Base-by-base conservation (phyloP, 2,329 filamentous ascomycete species). In the Exophiala sp. region DNA sequence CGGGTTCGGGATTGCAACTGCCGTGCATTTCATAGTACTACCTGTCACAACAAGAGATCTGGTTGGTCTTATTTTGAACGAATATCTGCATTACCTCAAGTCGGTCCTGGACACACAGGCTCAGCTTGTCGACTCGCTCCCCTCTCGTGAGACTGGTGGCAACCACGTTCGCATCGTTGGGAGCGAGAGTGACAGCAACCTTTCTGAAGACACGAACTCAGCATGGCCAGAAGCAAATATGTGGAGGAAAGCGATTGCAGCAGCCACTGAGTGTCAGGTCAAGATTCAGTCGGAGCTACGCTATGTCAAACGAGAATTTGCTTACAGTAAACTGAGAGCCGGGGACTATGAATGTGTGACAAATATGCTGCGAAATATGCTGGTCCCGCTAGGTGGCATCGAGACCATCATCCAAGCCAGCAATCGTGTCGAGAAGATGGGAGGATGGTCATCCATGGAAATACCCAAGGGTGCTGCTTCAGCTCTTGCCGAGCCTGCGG, bases 251-350 rank as follows among this genome's bases (percentile, higher is more conserved):
- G 66, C 71, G 0, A 71, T 78, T 54, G 72, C 73, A 2, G 66
- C 67, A 43, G 68, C 87, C 24, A 79, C 76, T 2, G 81, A 79
- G 18, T 69, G 89, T 2, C 78, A 84, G 50, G 84, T 83, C 2
- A 89, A 88, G 66, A 72, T 90, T 5, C 76, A 83, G 47, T 78
- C 77, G 0, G 87, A 91, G 61, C 65, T 90, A 33, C 75, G 79
- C 1, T 90, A 89, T 65, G 87, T 86, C 0, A 90, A 90, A 69
- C 76, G 86, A 47, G 88, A 91, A 61, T 68, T 87, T n/a, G 86
- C 86, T 0, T 82, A 81, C 65, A 87, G 86, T 1, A 86, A 85
- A 62, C 70, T 90, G 6, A 78, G 80, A 4, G 80, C 85, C 0
- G 79, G 84, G 52, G 86, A 91, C 57, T 69, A 89, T 7, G 78